Base-by-base conservation (phyloP, 176 grass and related monocot species). In the Metroxylon sagu region DNA sequence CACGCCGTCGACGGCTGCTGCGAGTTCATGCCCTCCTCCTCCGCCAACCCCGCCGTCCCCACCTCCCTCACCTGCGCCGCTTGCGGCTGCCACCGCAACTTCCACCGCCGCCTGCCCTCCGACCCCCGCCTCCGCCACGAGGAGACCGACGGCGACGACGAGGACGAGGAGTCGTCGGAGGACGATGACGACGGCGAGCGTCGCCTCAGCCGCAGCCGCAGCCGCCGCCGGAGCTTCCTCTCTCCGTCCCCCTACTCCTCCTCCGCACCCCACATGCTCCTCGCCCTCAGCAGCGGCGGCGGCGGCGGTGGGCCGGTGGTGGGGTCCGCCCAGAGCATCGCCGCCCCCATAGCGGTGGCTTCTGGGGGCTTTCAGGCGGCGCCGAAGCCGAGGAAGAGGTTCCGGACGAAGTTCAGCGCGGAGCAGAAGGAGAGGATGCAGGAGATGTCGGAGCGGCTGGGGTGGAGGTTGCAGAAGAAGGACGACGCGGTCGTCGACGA, bases 381-480 rank as follows among this genome's bases (percentile, higher is more conserved):
- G 1, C 16, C 31, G 50, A 52, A 62, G 65, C 78, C 75, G 12
- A 43, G 74, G 80, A 99, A 93, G 82, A 80, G 94, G 19, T 99
- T 93, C 76, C 79, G 94, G 73, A 99, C 88, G 57, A 99, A 79
- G 76, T 99, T 99, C 82, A 89, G 79, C 52, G 52, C 82, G 2
- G 79, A 89, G 74, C 94, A 99, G 88, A 99, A 99, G 79, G 73
- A 83, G 66, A 74, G 94, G 82, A 99, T 99, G 94, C 94, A 89
- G 79, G 88, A 85, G 79, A 76, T 99, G 26, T 88, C 94, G 26
- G 76, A 89, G 82, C 77, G 83, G 19, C 85, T 99, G 12, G 94
- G 94, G 18, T 99, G 94, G 94, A 78, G 94, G 17, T 67, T 99
- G 71, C 94, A 93, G 85, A 89, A 89, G 85, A 74, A 76, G 77